A percentile compares a stretch with the other conserved stretches of the same genome.
Conservation (phyloP, 345 rosid genomes). For the Citrus medica region DNA sequence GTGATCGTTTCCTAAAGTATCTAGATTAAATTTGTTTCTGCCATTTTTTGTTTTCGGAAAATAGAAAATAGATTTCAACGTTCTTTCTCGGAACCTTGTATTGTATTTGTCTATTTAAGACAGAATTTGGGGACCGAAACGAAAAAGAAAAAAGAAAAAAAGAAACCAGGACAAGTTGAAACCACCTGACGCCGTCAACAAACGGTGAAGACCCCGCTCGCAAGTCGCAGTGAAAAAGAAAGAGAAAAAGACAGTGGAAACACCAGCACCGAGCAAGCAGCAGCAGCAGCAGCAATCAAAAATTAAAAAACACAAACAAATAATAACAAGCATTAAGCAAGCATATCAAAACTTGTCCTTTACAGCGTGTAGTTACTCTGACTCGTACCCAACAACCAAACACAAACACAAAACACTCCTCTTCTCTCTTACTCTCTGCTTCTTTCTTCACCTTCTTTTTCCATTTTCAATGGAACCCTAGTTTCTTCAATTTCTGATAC, state of each 20-base stretch:
- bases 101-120: neutral
- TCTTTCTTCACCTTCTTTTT: neutral
- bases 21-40: neutral
- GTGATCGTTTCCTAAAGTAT: neutral
- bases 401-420: constrained; percentile 1
- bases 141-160: neutral
- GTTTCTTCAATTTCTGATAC: neutral
- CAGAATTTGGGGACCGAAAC: neutral
- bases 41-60: neutral
- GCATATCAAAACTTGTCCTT: constrained; percentile 12
- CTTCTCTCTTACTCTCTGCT: neutral
- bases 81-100: too few species aligned
- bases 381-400: constrained; percentile 35
- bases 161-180: neutral
- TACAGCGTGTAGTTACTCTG: constrained; percentile 40
- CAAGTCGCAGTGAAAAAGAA: too few species aligned
- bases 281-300: neutral
- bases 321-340: neutral
- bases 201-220: neutral
- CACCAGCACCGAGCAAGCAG: neutral
- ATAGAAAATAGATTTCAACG: neutral
- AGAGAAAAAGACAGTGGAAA: neutral
- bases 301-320: neutral
- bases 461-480: constrained; percentile 20
- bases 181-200: neutral